phyloP scores from a whole-genome alignment of 768 basidiomycete genomes.

The Leccinellum luteum region DNA sequence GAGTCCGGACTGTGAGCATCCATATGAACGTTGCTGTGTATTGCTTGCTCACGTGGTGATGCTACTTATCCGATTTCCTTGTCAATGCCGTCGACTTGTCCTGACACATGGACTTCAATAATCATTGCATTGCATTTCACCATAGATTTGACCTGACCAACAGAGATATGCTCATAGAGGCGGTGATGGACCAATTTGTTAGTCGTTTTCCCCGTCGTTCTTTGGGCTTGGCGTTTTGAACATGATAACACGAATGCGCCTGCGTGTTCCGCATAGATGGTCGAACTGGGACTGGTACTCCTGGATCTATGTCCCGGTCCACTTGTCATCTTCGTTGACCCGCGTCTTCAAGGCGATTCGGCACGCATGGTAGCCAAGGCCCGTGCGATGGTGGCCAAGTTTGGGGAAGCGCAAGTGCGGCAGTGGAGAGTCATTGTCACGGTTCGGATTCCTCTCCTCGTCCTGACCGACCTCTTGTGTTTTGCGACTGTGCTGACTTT shows the following conservation, averaged over 20 bases:
- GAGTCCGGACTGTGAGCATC: constrained; percentile 22
- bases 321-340: constrained; percentile 52
- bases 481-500: not conserved
- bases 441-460: constrained; percentile 17
- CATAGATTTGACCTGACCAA: constrained; percentile 14
- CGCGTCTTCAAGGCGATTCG: constrained; percentile 39
- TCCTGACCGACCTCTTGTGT: not conserved
- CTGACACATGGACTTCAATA: not conserved
- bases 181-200: constrained; percentile 32
- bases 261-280: constrained; percentile 36
- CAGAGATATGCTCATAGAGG: constrained; percentile 16
- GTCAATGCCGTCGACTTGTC: not conserved
- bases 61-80: not conserved
- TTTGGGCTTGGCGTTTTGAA: not conserved
- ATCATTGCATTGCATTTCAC: not conserved
- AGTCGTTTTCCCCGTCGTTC: constrained; percentile 9
- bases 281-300: constrained; percentile 47
- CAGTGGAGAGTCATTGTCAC: constrained; percentile 46
- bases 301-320: constrained; percentile 45
- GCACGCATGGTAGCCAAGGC: constrained; percentile 43
- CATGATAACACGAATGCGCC: not conserved
- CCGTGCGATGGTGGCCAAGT: constrained; percentile 37
- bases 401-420: constrained; percentile 39
- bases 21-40: not conserved
- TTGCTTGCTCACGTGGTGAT: not conserved